Base-by-base conservation (phyloP, 805 yeast genomes). In the Candida glaebosa region DNA sequence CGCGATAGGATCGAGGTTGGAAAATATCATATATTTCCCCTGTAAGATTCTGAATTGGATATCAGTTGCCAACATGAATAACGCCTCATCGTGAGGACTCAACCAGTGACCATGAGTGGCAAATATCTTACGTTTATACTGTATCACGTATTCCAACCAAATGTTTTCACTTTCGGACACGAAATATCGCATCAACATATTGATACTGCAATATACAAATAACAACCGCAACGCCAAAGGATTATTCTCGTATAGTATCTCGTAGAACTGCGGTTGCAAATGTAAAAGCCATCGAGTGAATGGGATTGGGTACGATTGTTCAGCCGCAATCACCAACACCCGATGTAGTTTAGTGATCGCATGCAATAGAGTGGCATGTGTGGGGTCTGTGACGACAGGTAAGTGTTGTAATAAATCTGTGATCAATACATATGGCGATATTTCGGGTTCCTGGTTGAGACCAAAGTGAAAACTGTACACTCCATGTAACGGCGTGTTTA, bases 221-320 rank as follows among this genome's bases (percentile, higher is more conserved):
- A 67, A 37, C 1, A 63, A 7, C 22, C 63, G 46, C 15, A 61
- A 42, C 0, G 69, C 67, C 30, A 54, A 52, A 30, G 43, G 51
- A 34, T 62, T 44, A 26, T 55, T 48, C 2, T 18, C 15, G 30
- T 59, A 48, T 4, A 60, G 42, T 42, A 63, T 37, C 5, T 37
- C 47, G 4, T 44, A 42, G 34, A 56, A 57, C 12, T n/a, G 12
- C 4, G 46, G 46, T 4, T 43, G 41, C 2, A 44, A 39, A 12
- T 57, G 8, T 9, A 53, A n/a, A 5, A 61, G 41, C 55, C 65
- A 61, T 39, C 57, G 46, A 43, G 52, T 63, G 5, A 65, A 34
- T 5, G 71, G 72, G 10, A 63, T 44, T 2, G 69, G 68, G 37
- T 53, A 56, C 39, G 56, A 22, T 22, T 10, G 26, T 22, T 22